These are phyloP conservation scores for Clitocybe nebularis DNA, from an alignment of 1,284 basidiomycete genomes.

Conservation along the genomic window DNA sequence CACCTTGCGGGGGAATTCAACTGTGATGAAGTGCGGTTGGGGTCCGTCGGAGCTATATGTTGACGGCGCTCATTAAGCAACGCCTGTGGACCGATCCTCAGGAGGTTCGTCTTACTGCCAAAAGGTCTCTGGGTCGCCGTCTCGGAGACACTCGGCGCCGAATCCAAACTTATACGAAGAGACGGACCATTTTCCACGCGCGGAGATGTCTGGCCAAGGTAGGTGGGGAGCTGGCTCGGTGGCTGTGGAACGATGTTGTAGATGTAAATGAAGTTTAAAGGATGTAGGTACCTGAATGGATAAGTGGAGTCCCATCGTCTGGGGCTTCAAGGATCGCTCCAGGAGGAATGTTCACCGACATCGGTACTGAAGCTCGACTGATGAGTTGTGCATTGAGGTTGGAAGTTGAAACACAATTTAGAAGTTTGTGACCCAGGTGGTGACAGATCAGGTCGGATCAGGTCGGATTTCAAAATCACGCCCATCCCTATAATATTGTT, in stretches of 20 bases:
- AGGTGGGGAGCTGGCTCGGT: slow-evolving; percentile 40
- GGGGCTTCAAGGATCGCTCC: slow-evolving; percentile 18
- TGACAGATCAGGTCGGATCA: too few relatives aligned
- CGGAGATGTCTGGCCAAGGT: slow-evolving; percentile 77
- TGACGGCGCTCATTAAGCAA: too few relatives aligned
- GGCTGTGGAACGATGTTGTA: slow-evolving; percentile 10
- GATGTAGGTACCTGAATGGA: slow-evolving; percentile 31
- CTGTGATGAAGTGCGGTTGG: slow-evolving; percentile 93
- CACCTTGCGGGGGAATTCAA: slow-evolving; percentile 90
- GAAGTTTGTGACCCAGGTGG: too few relatives aligned
- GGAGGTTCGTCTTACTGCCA: slow-evolving; percentile 95
- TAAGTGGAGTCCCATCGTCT: slow-evolving; percentile 28
- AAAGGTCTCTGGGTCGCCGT: slow-evolving; percentile 88
- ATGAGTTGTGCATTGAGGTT: too few relatives aligned
- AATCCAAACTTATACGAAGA: slow-evolving; percentile 97
- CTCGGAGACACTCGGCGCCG: slow-evolving; percentile 88
- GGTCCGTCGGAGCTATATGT: slow-evolving; percentile 86
- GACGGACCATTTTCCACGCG: slow-evolving; percentile 92
- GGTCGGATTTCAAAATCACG: too few relatives aligned
- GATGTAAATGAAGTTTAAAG: slow-evolving; percentile 1
- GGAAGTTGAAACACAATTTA: too few relatives aligned
- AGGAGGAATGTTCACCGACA: slow-evolving; percentile 18
- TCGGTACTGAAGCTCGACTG: slow-evolving; percentile 4
- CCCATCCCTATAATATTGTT: too few relatives aligned
- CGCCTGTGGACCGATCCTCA: too few relatives aligned